Evolutionary conservation across 2,329 filamentous ascomycete species (phyloP), one percentile per base, ranked within the genome.

Genomic region (Verticillium albo-atrum): DNA sequence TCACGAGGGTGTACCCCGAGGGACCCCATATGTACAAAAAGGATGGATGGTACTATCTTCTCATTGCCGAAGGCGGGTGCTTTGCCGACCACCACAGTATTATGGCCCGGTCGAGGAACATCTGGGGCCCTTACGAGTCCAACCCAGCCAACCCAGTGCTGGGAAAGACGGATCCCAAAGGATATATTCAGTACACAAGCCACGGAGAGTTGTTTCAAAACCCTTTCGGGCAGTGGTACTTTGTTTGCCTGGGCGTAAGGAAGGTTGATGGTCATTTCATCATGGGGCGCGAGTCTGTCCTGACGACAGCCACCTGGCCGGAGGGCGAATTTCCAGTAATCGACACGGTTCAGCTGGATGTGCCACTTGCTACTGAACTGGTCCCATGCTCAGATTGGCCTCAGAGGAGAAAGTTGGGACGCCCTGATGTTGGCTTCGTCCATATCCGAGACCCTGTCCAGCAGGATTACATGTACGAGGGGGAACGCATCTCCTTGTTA

Each of bases 81-180:
- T 65, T 68, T 57, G 68, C 67, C 3, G 66, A 68, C 0, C 86
- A 89, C 64, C 81, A 83, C 5, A 81, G 80, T 63, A 88, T 85
- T 30, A 77, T 89, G 3, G 73, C 86, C 61, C 75, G 82, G 55
- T 75, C 79, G 7, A 66, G 74, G 56, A 63, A 79, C 68, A 68
- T 85, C 58, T 83, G 82, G 74, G 86, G 87, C 0, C 86, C 86
- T 0, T 89, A 87, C 70, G 82, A 86, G 63, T 69, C 78, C 1
- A 82, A 85, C 50, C 83, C 85, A 0, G 71, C 81, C 51, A 83
- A 85, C 58, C 77, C 85, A 35, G 77, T 89, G 34, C 71, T 88
- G 50, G 77, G 78, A 47, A 82, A 79, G 66, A 76, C 82, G 60
- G 65, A 75, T 4, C 80, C 79, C 0, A 72, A 74, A 10, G 75